Conservation (phyloP, 2,329 filamentous ascomycete genomes). For the Microdochium paspali region DNA sequence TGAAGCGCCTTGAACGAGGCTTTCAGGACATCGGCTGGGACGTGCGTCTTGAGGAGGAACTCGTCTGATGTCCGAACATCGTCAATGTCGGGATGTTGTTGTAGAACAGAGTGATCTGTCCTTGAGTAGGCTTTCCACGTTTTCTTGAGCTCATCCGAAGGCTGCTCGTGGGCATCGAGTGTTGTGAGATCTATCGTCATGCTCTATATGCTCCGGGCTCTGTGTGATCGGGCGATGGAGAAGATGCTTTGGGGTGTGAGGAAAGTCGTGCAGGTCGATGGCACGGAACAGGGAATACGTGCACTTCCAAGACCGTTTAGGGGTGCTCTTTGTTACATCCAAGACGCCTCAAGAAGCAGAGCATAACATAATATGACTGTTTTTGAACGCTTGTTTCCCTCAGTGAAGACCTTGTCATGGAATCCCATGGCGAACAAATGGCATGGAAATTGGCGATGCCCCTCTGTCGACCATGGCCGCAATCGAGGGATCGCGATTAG, state of each 20-base stretch:
- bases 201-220: no score
- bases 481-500: background rate
- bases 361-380: no score
- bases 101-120: constrained; percentile 41
- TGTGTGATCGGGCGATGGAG: no score
- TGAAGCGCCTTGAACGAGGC: constrained; percentile 32
- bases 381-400: no score
- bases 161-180: constrained; percentile 69
- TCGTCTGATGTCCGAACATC: constrained; percentile 32
- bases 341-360: no score
- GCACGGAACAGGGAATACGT: no score
- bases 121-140: constrained; percentile 70
- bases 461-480: background rate
- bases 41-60: constrained; percentile 34
- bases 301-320: no score
- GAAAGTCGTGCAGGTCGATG: no score
- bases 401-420: no score
- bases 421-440: no score
- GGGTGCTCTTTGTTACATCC: no score
- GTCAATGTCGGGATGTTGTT: constrained; percentile 44
- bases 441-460: background rate
- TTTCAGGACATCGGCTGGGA: constrained; percentile 31
- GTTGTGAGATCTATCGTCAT: constrained; percentile 35
- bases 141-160: constrained; percentile 58
- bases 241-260: no score